These are phyloP conservation scores for Fagopyrum tataricum DNA, from an alignment of 148 eudicot genomes.

Conservation along the genomic window DNA sequence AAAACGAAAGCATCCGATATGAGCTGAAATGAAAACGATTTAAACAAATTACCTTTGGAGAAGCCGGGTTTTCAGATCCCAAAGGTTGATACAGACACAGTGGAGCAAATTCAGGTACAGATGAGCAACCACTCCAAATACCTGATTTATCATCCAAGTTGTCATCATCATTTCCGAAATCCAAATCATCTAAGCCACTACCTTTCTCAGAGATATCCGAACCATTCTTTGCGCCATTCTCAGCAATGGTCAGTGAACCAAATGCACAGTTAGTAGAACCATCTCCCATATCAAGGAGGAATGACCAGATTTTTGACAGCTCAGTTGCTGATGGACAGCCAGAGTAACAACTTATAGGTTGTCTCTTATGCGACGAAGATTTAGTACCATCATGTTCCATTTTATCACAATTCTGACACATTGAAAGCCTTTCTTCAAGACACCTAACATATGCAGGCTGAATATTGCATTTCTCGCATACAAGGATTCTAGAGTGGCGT, in stretches of 20 bases:
- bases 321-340: conserved; percentile 95
- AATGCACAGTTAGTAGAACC: conserved; percentile 54
- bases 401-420: conserved; percentile 78
- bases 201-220: conserved; percentile 22
- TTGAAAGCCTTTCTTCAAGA: conserved; percentile 63
- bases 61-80: conserved; percentile 22
- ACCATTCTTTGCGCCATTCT: conserved; percentile 19
- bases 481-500: conserved; percentile 85
- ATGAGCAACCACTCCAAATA: conserved; percentile 35
- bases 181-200: conserved; percentile 17
- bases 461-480: conserved; percentile 75
- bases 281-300: conserved; percentile 36
- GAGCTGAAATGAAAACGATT: neutral
- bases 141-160: conserved; percentile 27
- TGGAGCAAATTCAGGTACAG: conserved; percentile 28
- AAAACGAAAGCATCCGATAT: neutral
- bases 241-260: conserved; percentile 56
- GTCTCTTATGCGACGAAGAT: conserved; percentile 51
- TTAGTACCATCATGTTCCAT: conserved; percentile 38
- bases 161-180: conserved; percentile 20
- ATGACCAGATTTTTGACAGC: conserved; percentile 78
- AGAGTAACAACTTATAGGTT: conserved; percentile 55
- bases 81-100: conserved; percentile 28
- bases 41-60: conserved; percentile 42
- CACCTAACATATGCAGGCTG: conserved; percentile 78